These are phyloP conservation scores for Collybia mongolica DNA, from an alignment of 768 basidiomycete species.

Conservation along the genomic window DNA sequence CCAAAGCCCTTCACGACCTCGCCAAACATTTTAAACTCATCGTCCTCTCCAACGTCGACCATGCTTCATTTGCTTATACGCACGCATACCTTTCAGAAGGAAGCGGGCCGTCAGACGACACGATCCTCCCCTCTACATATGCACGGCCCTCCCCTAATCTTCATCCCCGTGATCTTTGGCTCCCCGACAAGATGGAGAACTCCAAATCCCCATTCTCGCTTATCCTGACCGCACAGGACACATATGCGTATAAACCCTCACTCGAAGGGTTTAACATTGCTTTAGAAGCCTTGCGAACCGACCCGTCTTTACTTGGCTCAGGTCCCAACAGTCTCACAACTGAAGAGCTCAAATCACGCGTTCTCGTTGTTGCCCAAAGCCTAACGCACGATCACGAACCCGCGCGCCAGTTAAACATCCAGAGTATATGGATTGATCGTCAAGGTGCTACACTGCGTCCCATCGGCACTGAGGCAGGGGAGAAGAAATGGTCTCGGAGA, in stretches of 20 bases:
- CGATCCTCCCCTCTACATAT: constrained; percentile 16
- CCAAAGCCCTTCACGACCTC: constrained; percentile 55
- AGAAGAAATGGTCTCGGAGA: constrained; percentile 43
- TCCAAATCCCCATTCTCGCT: constrained; percentile 62
- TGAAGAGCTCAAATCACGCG: constrained; percentile 40
- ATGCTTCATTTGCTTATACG: constrained; percentile 58
- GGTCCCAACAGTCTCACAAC: constrained; percentile 11
- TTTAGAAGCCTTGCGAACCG: constrained; percentile 39
- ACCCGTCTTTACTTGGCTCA: constrained; percentile 38
- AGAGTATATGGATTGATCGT: constrained; percentile 67
- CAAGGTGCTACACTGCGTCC: constrained; percentile 44
- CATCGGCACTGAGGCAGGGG: constrained; percentile 26
- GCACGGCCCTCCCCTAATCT: constrained; percentile 29
- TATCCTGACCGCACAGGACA: constrained; percentile 70
- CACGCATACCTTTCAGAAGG: constrained; percentile 53
- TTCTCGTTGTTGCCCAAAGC: constrained; percentile 69
- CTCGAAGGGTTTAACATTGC: constrained; percentile 50
- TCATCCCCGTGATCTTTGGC: constrained; percentile 38
- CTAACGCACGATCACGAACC: constrained; percentile 66
- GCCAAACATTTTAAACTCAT: constrained; percentile 65
- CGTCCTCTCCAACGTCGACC: constrained; percentile 78
- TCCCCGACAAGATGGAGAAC: constrained; percentile 36
- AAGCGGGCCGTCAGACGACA: constrained; percentile 14
- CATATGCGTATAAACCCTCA: constrained; percentile 72
- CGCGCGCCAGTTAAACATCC: constrained; percentile 53